Evolutionary conservation across 257 asterid species (phyloP).

Genomic region (Petunia secreta): DNA sequence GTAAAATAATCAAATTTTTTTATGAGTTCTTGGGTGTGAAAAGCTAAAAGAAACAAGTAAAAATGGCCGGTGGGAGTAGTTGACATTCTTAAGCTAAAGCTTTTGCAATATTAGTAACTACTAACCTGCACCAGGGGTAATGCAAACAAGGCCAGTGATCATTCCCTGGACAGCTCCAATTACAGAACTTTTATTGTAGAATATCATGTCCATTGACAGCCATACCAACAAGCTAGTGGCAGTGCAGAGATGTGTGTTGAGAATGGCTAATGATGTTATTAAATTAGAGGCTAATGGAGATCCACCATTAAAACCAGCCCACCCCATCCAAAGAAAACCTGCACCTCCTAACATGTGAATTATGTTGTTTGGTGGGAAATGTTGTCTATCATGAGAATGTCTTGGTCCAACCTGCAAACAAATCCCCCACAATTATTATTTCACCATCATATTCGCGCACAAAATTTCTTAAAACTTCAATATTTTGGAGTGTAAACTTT

Average conservation of each 20-base stretch:
- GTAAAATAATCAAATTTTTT: too few species aligned
- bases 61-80: too few species aligned
- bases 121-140: constrained; percentile 73
- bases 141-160: constrained; percentile 87
- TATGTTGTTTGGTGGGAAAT: constrained; percentile 82
- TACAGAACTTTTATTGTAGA: constrained; percentile 67
- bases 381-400: constrained; percentile 54
- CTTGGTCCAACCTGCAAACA: constrained; percentile 69
- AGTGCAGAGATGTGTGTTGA: constrained; percentile 76
- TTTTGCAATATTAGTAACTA: neutral
- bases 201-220: constrained; percentile 66
- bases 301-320: constrained; percentile 88
- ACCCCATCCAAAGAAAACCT: constrained; percentile 79
- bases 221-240: constrained; percentile 78
- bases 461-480: too few species aligned
- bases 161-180: constrained; percentile 81
- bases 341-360: constrained; percentile 80
- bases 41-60: too few species aligned
- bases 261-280: constrained; percentile 60
- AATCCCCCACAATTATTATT: constrained; percentile 18
- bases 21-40: too few species aligned
- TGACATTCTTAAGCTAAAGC: too few species aligned
- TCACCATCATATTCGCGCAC: neutral
- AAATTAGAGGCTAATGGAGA: constrained; percentile 55
- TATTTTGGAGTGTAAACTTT: too few species aligned